Evolutionary conservation across 2,329 filamentous ascomycete genomes (phyloP).

Genomic region (Epichloe gansuensis): DNA sequence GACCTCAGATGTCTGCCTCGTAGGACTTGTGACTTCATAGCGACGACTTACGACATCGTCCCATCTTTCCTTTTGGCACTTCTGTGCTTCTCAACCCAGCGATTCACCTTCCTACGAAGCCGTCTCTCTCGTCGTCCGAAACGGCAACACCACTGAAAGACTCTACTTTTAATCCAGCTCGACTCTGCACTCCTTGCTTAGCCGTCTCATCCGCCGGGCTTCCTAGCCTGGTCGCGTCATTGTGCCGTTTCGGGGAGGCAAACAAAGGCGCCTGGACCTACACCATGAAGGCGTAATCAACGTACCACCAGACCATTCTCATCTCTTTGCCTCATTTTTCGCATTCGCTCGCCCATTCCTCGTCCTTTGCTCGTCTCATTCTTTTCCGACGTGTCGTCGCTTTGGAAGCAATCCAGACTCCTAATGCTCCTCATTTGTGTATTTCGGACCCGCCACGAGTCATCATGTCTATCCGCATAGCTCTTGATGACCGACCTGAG

Average conservation of each 20-base stretch:
- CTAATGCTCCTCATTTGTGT: not conserved
- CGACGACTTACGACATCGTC: not conserved
- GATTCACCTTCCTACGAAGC: not conserved
- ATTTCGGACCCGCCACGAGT: conserved; percentile 2
- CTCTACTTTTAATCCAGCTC: not conserved
- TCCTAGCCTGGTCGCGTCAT: not conserved
- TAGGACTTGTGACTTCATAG: not conserved
- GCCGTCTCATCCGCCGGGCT: not conserved
- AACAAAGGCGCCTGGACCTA: not conserved
- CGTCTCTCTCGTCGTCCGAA: not conserved
- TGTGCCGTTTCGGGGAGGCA: not conserved
- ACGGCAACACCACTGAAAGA: not conserved
- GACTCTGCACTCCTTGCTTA: not conserved
- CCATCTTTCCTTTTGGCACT: not conserved
- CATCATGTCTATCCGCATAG: conserved; percentile 54
- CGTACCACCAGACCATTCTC: not conserved
- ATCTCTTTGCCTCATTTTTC: not conserved
- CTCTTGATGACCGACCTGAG: conserved; percentile 52
- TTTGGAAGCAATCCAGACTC: not conserved
- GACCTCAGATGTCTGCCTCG: too few species aligned
- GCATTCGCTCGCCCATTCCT: not conserved
- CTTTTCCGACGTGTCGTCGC: not conserved
- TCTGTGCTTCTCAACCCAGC: not conserved
- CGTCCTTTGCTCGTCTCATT: not conserved
- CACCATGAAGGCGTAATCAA: not conserved